Evolutionary conservation across 345 rosid species (phyloP), one percentile per base, ranked within the genome.

Genomic region (Salix koriyanagi): DNA sequence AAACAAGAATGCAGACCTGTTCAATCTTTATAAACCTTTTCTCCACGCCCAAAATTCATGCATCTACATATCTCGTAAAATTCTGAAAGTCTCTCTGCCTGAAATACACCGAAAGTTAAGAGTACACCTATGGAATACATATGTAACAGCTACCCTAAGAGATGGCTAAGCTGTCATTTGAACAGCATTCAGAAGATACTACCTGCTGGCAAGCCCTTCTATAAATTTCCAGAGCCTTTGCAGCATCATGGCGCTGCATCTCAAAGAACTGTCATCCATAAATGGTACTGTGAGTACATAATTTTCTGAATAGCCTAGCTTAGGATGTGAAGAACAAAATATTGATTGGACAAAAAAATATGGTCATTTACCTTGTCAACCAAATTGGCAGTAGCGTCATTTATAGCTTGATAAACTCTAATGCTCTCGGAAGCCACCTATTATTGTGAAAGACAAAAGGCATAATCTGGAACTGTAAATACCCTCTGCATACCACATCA

Each of bases 11-110:
- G 7, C 77, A 56, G 73, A 96, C 99, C 99, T 96, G 98, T 85
- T 96, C 97, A 81, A 96, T 93, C 89, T 90, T 96, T 44, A 86
- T 76, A 85, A 91, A 91, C 83, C 83, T 75, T 89, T 65, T 92
- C 97, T 73, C 97, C 97, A 46, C 90, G 92, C 74, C 97, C 98
- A 85, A 88, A 82, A 87, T 87, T 88, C 84, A 93, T 69, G 80
- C 82, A 91, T 87, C 87, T 96, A 90, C 99, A 93, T 62, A 96
- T 86, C 91, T 96, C 97, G 70, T 85, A 96, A 81, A 96, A 96
- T 80, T 93, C 99, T 70, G 99, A 96, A 23, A 96, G 91, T 71
- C 91, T 83, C 85, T 85, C 99, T 16, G 97, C 99, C 99, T 96
- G 89, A 80, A 58, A 77, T 64, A 70, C 64, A 64, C 71, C 78